Evolutionary conservation across 208 protist genomes (phyloP).

Genomic region (Wallacemonas collosoma): DNA sequence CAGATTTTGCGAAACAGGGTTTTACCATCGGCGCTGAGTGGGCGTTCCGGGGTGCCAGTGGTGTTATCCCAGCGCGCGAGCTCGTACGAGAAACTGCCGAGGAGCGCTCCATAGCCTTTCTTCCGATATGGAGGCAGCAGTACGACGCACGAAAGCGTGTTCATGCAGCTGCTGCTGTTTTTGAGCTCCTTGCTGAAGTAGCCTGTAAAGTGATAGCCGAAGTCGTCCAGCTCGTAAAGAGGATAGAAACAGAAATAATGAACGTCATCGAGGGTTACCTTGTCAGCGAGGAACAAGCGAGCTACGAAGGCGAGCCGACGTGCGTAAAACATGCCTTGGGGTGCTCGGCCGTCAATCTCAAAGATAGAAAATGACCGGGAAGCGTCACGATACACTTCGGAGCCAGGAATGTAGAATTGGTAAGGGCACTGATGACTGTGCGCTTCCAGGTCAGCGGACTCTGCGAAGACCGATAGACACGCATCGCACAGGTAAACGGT

Average conservation of each 20-base stretch:
- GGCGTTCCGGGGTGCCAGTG: slow-evolving; percentile 67
- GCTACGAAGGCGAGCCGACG: slow-evolving; percentile 55
- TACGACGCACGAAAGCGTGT: slow-evolving; percentile 82
- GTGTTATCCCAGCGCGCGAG: slow-evolving; percentile 59
- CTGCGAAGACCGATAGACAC: slow-evolving; percentile 50
- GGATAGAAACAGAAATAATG: slow-evolving; percentile 75
- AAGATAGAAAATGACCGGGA: slow-evolving; percentile 39
- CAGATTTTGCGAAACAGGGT: slow-evolving; percentile 68
- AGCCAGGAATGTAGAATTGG: slow-evolving; percentile 66
- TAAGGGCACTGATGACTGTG: slow-evolving; percentile 50
- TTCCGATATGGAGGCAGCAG: slow-evolving; percentile 65
- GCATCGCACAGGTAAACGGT: slow-evolving; percentile 65
- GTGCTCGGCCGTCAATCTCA: slow-evolving; percentile 70
- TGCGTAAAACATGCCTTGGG: slow-evolving; percentile 42
- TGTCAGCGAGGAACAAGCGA: slow-evolving; percentile 69
- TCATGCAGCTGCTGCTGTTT: slow-evolving; percentile 54
- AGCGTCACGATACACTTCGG: slow-evolving; percentile 61
- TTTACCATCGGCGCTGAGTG: slow-evolving; percentile 58
- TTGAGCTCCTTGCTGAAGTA: slow-evolving; percentile 83
- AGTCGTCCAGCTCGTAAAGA: slow-evolving; percentile 73
- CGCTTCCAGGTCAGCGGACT: slow-evolving; percentile 30
- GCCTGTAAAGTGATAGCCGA: slow-evolving; percentile 72
- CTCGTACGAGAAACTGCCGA: slow-evolving; percentile 73
- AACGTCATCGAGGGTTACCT: slow-evolving; percentile 76
- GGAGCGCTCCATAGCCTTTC: slow-evolving; percentile 68